These are phyloP conservation scores for Babesia divergens DNA, from an alignment of 169 alveolate genomes.

Conservation along the genomic window DNA sequence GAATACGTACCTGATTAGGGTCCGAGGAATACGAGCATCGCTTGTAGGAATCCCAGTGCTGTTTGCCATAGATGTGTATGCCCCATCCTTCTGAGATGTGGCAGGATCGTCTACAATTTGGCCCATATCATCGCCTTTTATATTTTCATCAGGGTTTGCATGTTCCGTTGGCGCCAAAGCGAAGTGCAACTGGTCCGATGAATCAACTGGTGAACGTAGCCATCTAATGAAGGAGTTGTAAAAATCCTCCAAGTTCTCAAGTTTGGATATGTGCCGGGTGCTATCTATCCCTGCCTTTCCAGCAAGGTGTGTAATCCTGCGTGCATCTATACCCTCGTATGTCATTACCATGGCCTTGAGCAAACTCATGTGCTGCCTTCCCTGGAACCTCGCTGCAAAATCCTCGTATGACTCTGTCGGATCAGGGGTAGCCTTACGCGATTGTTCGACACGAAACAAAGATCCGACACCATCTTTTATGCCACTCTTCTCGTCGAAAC, in stretches of 20 bases:
- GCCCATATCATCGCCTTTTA: neutral
- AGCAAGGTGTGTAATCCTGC: conserved; percentile 4
- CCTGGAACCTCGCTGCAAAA: conserved; percentile 10
- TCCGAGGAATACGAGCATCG: neutral
- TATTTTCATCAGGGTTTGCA: neutral
- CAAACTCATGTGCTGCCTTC: conserved; percentile 43
- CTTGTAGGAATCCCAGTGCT: neutral
- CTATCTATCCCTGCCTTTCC: conserved; percentile 21
- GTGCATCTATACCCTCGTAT: conserved; percentile 47
- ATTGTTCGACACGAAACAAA: neutral
- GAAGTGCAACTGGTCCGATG: neutral
- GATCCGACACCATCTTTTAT: conserved; percentile 46
- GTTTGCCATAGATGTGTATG: neutral
- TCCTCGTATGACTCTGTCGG: conserved; percentile 13
- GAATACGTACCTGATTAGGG: conserved; percentile 7
- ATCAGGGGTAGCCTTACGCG: conserved; percentile 30
- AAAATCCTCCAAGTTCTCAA: conserved; percentile 26
- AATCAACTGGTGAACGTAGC: conserved; percentile 3
- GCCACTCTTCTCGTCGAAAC: conserved; percentile 29
- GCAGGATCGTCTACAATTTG: neutral
- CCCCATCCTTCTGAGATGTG: neutral
- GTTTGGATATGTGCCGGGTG: conserved; percentile 22
- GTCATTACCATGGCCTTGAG: conserved; percentile 40
- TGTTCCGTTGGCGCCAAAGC: neutral
- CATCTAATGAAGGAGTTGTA: conserved; percentile 21